Base-by-base conservation (phyloP, 176 grass and related monocot species). In the Oryza brachyantha region DNA sequence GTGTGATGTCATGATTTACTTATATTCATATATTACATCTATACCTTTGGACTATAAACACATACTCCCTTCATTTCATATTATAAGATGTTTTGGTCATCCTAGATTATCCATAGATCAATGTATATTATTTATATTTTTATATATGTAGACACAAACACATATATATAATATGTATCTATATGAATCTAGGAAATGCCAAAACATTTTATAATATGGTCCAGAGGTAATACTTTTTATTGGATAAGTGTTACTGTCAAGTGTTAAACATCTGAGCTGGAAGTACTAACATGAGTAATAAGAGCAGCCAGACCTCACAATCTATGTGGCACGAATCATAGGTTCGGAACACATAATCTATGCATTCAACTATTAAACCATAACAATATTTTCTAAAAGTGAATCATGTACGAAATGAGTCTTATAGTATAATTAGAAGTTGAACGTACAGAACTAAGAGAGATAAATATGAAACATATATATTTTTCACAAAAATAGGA, bases 331-430 rank as follows among this genome's bases (percentile, higher is more conserved):
- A 64, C n/a, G 13, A 40, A 57, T 31, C 27, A 70, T 43, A 73
- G 57, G 13, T 66, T 85, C 46, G 67, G 24, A 74, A 36, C 77
- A 58, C 35, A 73, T 65, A 73, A 73, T 58, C 38, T 66, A 65
- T 66, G 40, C 12, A 27, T 32, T 79, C 27, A 73, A 43, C 2
- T 12, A 41, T 41, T 41, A 41, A 41, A 41, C 2, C 26, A 73
- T 58, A 76, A 31, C 31, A 58, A 8, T 73, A 73, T 36, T 58
- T 73, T 41, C 39, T 66, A 36, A 43, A 79, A 41, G 7, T 29
- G 12, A 66, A 74, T 29, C 25, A 42, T 76, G 39, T 8, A 2
- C 26, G 6, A 64, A 50, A 29, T 13, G 1, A 8, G 5, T 4
- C 19, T 52, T n/a, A n/a, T n/a, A n/a, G n/a, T n/a, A n/a, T n/a